Conservation (phyloP, 1,139 yeast species). For the Saccharomycopsis hybrid region DNA sequence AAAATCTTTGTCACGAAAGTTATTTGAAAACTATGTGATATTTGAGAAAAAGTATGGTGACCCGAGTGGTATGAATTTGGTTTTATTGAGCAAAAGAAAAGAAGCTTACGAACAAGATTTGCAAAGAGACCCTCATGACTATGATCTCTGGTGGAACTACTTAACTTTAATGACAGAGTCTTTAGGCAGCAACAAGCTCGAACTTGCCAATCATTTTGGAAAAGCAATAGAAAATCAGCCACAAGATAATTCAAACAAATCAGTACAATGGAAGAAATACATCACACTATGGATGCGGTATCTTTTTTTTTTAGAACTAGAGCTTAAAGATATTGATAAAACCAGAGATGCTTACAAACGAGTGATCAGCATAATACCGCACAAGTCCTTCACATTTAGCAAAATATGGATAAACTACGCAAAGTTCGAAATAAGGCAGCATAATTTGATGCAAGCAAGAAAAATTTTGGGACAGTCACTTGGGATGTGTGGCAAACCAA, state of each 20-base stretch:
- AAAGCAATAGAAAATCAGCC: constrained; percentile 40
- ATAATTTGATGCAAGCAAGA: constrained; percentile 47
- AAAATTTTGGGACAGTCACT: constrained; percentile 67
- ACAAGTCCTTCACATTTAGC: constrained; percentile 54
- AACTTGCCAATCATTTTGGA: constrained; percentile 35
- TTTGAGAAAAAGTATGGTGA: constrained; percentile 66
- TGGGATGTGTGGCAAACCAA: constrained; percentile 56
- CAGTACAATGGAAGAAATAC: constrained; percentile 57
- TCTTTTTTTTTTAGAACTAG: constrained; percentile 58
- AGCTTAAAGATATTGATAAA: constrained; percentile 35
- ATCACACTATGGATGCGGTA: constrained; percentile 65
- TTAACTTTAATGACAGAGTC: constrained; percentile 40
- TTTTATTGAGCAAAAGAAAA: constrained; percentile 40
- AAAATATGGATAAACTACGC: constrained; percentile 71
- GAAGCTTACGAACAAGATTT: constrained; percentile 48
- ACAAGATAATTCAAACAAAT: constrained; percentile 23
- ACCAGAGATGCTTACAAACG: constrained; percentile 49
- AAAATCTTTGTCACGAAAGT: constrained; percentile 32
- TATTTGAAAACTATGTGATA: constrained; percentile 46
- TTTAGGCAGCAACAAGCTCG: constrained; percentile 28
- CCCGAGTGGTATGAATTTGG: constrained; percentile 44
- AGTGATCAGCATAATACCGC: constrained; percentile 48
- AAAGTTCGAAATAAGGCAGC: constrained; percentile 67
- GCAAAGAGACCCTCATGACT: constrained; percentile 45
- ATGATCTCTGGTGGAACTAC: constrained; percentile 80